Evolutionary conservation across 805 yeast genomes (phyloP).

Genomic region (Tetrapisispora nanseiensis): DNA sequence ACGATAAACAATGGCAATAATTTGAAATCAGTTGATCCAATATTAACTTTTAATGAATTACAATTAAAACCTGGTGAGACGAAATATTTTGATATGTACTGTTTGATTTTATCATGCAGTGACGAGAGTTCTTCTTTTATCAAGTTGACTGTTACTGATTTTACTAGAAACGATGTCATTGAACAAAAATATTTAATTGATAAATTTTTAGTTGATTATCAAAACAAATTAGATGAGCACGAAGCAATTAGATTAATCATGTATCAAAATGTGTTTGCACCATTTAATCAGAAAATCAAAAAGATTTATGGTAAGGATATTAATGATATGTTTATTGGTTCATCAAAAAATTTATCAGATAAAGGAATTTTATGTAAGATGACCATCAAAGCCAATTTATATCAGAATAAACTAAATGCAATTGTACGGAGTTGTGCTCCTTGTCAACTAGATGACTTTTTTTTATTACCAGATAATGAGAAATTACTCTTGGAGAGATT

Average conservation of each 20-base stretch:
- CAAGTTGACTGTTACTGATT: slow-evolving; percentile 23
- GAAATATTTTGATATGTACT: slow-evolving; percentile 12
- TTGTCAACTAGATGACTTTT: slow-evolving; percentile 3
- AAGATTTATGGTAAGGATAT: slow-evolving; percentile 4
- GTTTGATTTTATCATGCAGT: slow-evolving; percentile 13
- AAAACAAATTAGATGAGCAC: slow-evolving; percentile 10
- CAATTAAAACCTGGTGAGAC: slow-evolving; percentile 4
- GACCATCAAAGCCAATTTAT: slow-evolving; percentile 14
- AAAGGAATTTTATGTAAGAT: slow-evolving; percentile 21
- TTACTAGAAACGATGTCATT: slow-evolving; percentile 12
- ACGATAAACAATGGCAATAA: too few species aligned
- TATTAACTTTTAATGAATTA: slow-evolving; percentile 10
- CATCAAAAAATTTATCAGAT: slow-evolving; percentile 17
- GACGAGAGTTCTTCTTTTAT: slow-evolving; percentile 9
- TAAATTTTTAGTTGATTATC: slow-evolving; percentile 15
- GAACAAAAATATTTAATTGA: slow-evolving; percentile 19
- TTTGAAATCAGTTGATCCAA: slow-evolving; percentile 9
- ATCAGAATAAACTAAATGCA: slow-evolving; percentile 17
- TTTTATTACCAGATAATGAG: neutral
- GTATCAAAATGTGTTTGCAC: slow-evolving; percentile 14
- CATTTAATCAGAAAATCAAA: slow-evolving; percentile 7
- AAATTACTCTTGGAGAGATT: neutral
- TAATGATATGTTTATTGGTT: slow-evolving; percentile 4
- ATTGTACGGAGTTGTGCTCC: slow-evolving; percentile 20
- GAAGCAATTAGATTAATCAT: slow-evolving; percentile 17